A percentile compares a stretch with the other conserved stretches of the same genome.
These are phyloP conservation scores for Arabidopsis hybrid DNA, from an alignment of 441 rosid species.

Conservation along the genomic window DNA sequence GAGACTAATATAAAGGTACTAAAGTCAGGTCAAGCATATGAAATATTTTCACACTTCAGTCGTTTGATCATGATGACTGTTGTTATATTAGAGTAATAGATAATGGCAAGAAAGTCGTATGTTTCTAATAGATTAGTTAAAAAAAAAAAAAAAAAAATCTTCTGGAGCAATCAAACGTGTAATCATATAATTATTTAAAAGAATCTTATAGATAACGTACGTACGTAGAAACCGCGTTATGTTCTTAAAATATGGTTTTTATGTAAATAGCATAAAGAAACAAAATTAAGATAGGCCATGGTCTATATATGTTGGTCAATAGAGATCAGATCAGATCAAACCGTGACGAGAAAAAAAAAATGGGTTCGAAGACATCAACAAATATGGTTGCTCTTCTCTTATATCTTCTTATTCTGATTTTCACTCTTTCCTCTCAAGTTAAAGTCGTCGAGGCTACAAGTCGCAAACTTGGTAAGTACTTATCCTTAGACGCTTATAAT, in stretches of 20 bases:
- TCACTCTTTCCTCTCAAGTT: constrained; percentile 27
- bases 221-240: constrained; percentile 22
- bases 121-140: too few relatives aligned
- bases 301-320: constrained; percentile 21
- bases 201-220: constrained; percentile 10
- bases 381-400: constrained; percentile 12
- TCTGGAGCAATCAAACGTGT: too few relatives aligned
- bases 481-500: neutral
- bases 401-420: constrained; percentile 1
- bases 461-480: constrained; percentile 33
- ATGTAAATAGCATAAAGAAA: neutral
- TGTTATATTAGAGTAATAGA: neutral
- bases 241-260: too few relatives aligned
- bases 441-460: constrained; percentile 23
- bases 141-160: too few relatives aligned
- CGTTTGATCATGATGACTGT: neutral
- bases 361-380: constrained; percentile 26
- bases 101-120: too few relatives aligned
- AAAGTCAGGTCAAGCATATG: neutral
- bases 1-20: neutral
- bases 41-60: neutral
- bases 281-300: neutral
- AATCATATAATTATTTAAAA: neutral
- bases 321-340: constrained; percentile 17
- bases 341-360: constrained; percentile 4